These are phyloP conservation scores for Penicillium sumatraense DNA, from an alignment of 2,329 filamentous ascomycete species.

Conservation along the genomic window DNA sequence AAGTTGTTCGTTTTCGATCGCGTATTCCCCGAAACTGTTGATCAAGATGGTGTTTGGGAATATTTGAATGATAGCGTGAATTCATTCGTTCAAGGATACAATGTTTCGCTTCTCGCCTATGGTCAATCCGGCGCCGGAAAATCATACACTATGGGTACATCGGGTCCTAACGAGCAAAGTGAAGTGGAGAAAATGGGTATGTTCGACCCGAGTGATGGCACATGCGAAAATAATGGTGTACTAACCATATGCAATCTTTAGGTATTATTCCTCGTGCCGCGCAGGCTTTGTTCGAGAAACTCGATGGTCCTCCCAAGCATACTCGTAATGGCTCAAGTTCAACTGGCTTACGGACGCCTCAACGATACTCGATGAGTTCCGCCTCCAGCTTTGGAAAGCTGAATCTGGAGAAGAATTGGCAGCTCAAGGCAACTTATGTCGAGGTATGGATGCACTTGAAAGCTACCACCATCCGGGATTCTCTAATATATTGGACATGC, in stretches of 20 bases:
- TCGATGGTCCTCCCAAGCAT: slow-evolving; percentile 63
- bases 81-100: slow-evolving; percentile 94
- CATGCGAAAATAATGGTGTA: neutral
- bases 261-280: slow-evolving; percentile 94
- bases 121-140: slow-evolving; percentile 97
- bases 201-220: slow-evolving; percentile 32
- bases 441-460: slow-evolving; percentile 50
- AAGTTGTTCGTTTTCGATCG: slow-evolving; percentile 97
- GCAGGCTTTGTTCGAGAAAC: slow-evolving; percentile 81
- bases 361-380: slow-evolving; percentile 71
- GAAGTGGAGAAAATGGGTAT: slow-evolving; percentile 77
- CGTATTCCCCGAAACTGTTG: slow-evolving; percentile 82
- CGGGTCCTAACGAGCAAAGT: slow-evolving; percentile 77
- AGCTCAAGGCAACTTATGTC: slow-evolving; percentile 90
- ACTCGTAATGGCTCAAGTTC: slow-evolving; percentile 71
- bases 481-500: slow-evolving; percentile 14
- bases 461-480: neutral
- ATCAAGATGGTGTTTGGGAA: slow-evolving; percentile 90
- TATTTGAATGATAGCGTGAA: slow-evolving; percentile 89
- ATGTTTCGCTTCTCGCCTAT: slow-evolving; percentile 95
- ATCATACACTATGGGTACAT: slow-evolving; percentile 98
- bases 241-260: slow-evolving; percentile 42
- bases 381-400: slow-evolving; percentile 52
- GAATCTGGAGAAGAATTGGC: slow-evolving; percentile 77
- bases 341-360: slow-evolving; percentile 78